Evolutionary conservation across 805 yeast genomes (phyloP), one percentile per base, ranked within the genome.

Genomic region (Hanseniaspora pseudoguilliermondii): DNA sequence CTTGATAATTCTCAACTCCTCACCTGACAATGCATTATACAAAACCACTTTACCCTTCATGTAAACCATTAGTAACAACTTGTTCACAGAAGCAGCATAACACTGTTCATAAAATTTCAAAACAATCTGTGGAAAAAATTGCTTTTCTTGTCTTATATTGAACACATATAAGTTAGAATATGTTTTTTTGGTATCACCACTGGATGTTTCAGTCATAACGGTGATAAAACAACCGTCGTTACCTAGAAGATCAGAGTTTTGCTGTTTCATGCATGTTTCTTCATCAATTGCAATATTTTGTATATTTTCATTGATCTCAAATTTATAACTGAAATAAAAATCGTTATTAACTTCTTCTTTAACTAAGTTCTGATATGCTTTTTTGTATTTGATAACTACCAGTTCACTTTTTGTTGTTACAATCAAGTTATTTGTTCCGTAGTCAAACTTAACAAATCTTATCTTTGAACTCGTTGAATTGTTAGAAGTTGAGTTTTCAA

Each of bases 161-260:
- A 68, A 60, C 18, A 67, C 57, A 56, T 60, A 65, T 7, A 64
- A 56, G 13, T 60, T 59, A 11, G 61, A 56, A 5, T 61, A 59
- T 52, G 68, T 68, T 20, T 46, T 46, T 3, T 46, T 46, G 23
- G 65, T 47, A 16, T 58, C 62, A 10, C 64, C 57, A 1, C 69
- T 65, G 51, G 59, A 60, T 43, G 61, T 16, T 15, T 49, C 55
- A 3, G 68, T 64, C 48, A 63, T 42, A 0, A 67, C 46, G 5
- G 68, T 64, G 3, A 68, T 42, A 47, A 59, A 65, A 55, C 72
- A 69, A 34, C 71, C 71, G 58, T 66, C 71, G 8, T 62, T 64
- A 11, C 72, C 72, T 2, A 69, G 65, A 15, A 65, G 52, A 20
- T 55, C 55, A 5, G 58, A 27, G 57, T 65, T 59, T 54, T 63